These are phyloP conservation scores for Bipolaris oryzae DNA, from an alignment of 2,329 filamentous ascomycete species.

Conservation along the genomic window DNA sequence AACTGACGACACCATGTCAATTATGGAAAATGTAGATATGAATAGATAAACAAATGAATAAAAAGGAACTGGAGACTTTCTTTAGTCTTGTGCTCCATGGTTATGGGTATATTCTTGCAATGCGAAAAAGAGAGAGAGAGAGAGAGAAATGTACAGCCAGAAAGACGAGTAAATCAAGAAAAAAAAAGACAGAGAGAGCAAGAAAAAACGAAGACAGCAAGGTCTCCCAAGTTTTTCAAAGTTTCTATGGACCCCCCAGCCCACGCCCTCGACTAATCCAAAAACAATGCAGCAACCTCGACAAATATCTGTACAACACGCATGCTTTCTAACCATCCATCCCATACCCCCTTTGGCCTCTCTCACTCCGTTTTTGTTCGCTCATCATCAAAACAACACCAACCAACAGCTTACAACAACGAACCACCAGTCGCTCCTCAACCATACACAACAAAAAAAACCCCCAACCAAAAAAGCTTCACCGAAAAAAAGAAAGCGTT, in stretches of 20 bases:
- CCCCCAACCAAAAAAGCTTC: background rate
- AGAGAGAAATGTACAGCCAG: too few species aligned
- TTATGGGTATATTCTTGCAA: too few species aligned
- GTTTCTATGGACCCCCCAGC: background rate
- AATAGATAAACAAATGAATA: background rate
- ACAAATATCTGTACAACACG: background rate
- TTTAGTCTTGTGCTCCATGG: background rate
- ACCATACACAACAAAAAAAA: background rate
- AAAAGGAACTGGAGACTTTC: background rate
- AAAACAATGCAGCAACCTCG: background rate
- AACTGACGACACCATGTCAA: background rate
- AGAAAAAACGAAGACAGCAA: background rate
- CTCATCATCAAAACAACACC: background rate
- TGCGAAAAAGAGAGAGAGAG: too few species aligned
- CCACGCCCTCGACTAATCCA: background rate
- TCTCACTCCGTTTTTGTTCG: background rate
- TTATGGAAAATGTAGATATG: background rate
- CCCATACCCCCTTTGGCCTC: background rate
- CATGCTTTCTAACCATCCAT: background rate
- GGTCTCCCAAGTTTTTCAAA: background rate
- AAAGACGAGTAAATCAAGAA: too few species aligned
- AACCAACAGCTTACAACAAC: background rate
- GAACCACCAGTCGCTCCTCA: background rate
- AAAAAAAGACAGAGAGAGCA: too few species aligned
- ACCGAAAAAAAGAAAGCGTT: constrained; percentile 1